Base-by-base conservation (phyloP, 192 early-diverging fungal genomes). In the Backusella sp. region DNA sequence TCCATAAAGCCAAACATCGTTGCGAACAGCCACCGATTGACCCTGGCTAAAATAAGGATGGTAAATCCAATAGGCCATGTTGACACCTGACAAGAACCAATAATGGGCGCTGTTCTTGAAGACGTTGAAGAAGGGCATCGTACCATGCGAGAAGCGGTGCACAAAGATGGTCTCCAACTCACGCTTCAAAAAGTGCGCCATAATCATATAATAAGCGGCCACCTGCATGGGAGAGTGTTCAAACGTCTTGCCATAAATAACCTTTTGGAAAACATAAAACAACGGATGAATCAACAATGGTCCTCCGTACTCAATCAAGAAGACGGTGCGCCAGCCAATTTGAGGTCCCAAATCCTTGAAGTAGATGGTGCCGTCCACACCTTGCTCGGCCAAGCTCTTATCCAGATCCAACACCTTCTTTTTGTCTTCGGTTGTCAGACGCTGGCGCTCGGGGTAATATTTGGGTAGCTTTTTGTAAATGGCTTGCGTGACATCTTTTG, bases 31-130 rank as follows among this genome's bases (percentile, higher is more conserved):
- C 36, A 77, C 73, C 6, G 73, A 77, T 34, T 80, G 84, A 15
- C 92, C 87, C 3, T 85, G 88, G 46, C 85, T 83, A 75, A 84
- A 89, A 81, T 90, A 91, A 0, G 97, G 96, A 36, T 91, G 88
- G 86, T 98, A 97, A 35, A 97, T 79, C 86, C 92, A 94, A 83
- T 91, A 96, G 26, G 93, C 96, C 44, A 97, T 82, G 41, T 93
- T 89, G 66, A 97, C 68, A 23, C 96, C 97, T 28, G 92, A 91
- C 9, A 97, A 83, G 46, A 97, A 73, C 88, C 95, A 95, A 84
- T 99, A 99, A 79, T 99, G 96, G 44, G 88, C 87, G 68, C 94
- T 96, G 85, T 99, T 99, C 83, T 97, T 99, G 75, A 97, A 95
- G 15, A 99, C 84, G 78, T 96, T 96, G n/a, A 79, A 65, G 73